phyloP scores from a whole-genome alignment of 805 yeast species.

The Blastobotrys americana region DNA sequence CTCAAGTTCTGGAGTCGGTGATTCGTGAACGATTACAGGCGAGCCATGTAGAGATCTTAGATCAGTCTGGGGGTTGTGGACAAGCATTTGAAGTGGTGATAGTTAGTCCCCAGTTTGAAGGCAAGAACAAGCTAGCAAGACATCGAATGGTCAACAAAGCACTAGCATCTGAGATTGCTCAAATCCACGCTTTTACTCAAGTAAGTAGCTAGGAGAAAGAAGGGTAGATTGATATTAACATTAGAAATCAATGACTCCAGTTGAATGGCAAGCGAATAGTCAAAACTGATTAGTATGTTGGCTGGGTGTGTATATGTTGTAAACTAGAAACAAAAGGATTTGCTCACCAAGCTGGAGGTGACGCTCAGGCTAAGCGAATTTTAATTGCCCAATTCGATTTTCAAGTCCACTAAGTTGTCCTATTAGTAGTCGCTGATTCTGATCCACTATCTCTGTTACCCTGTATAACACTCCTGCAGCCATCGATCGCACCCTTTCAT shows the following conservation, averaged over 20 bases:
- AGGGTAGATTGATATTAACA: too few relatives aligned
- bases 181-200: constrained; percentile 93
- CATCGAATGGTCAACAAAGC: constrained; percentile 78
- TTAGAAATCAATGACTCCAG: neutral
- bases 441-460: constrained; percentile 22
- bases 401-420: constrained; percentile 15
- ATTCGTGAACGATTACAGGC: constrained; percentile 57
- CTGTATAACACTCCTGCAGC: constrained; percentile 30
- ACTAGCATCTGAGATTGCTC: constrained; percentile 74
- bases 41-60: constrained; percentile 61
- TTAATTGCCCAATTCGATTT: neutral
- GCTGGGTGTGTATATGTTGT: too few relatives aligned
- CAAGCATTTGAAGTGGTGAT: constrained; percentile 93
- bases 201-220: constrained; percentile 38
- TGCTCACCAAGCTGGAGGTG: too few relatives aligned
- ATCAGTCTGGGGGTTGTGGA: constrained; percentile 88
- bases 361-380: neutral
- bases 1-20: constrained; percentile 38
- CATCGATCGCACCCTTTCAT: constrained; percentile 22
- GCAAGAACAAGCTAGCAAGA: constrained; percentile 78
- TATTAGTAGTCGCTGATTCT: constrained; percentile 21
- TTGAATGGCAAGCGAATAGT: neutral
- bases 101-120: constrained; percentile 62
- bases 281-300: too few relatives aligned
- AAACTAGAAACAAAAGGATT: too few relatives aligned